Conservation (phyloP, 208 protist species). For the Leishmania tarentolae region DNA sequence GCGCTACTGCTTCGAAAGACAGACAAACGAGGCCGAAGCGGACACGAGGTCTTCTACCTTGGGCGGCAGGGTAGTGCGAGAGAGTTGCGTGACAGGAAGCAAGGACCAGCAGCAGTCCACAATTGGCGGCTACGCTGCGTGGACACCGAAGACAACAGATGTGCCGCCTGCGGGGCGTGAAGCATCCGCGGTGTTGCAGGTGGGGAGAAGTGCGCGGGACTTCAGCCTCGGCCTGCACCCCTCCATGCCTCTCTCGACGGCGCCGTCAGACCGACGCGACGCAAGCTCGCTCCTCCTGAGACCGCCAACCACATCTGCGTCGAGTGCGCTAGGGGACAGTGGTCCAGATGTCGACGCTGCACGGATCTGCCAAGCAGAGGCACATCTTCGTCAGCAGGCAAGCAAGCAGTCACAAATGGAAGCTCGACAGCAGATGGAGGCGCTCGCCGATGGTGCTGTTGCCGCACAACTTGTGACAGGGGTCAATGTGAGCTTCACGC, state of each 20-base stretch:
- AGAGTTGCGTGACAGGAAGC: background rate
- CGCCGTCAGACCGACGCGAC: background rate
- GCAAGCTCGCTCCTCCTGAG: background rate
- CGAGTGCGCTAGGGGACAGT: background rate
- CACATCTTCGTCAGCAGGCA: conserved; percentile 8
- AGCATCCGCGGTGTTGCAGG: background rate
- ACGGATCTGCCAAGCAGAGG: conserved; percentile 9
- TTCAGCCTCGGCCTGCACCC: conserved; percentile 10
- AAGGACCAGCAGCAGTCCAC: background rate
- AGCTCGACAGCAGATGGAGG: conserved; percentile 29
- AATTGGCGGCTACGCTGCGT: background rate
- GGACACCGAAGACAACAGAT: background rate
- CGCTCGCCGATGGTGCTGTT: conserved; percentile 18
- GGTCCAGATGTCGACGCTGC: background rate
- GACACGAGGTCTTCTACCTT: background rate
- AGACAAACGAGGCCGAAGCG: background rate
- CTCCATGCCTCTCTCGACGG: background rate
- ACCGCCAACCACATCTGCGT: background rate
- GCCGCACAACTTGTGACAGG: conserved; percentile 31
- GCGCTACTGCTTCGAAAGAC: conserved; percentile 35
- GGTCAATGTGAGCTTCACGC: conserved; percentile 67
- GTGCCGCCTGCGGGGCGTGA: background rate
- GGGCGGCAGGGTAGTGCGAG: background rate
- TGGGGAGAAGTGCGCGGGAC: background rate
- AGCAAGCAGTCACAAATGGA: conserved; percentile 1